These are phyloP conservation scores for Vigna hirtella DNA, from an alignment of 306 rosid genomes.

Conservation along the genomic window DNA sequence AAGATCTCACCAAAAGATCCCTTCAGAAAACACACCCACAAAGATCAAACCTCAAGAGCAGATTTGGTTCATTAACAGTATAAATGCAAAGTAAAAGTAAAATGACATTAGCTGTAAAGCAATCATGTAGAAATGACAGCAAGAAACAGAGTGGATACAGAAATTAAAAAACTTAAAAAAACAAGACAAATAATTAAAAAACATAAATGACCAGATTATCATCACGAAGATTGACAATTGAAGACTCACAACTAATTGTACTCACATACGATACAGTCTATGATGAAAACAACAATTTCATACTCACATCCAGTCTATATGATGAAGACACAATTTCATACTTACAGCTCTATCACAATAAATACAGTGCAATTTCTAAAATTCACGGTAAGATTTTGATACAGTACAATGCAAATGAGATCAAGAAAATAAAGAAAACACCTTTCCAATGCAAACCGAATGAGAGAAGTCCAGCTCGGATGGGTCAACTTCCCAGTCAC, in stretches of 20 bases:
- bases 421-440: constrained; percentile 40
- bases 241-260: constrained; percentile 14
- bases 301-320: constrained; percentile 13
- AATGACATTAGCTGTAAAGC: constrained; percentile 14
- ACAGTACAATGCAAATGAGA: not conserved
- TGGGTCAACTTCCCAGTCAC: constrained; percentile 98
- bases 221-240: not conserved
- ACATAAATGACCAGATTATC: constrained; percentile 13
- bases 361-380: constrained; percentile 5
- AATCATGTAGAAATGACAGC: not conserved
- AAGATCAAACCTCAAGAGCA: constrained; percentile 28
- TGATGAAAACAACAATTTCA: not conserved
- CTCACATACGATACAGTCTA: not conserved
- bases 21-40: constrained; percentile 53
- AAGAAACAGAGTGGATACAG: constrained; percentile 2
- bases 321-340: not conserved
- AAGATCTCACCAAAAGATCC: constrained; percentile 95
- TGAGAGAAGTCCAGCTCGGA: constrained; percentile 84
- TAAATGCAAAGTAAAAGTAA: constrained; percentile 29
- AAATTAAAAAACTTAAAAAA: not conserved
- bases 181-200: constrained; percentile 3
- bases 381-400: not conserved
- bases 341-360: constrained; percentile 10
- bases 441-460: constrained; percentile 88
- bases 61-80: constrained; percentile 18